Conservation (phyloP, 2,329 filamentous ascomycete genomes). For the Sporothrix protearum region DNA sequence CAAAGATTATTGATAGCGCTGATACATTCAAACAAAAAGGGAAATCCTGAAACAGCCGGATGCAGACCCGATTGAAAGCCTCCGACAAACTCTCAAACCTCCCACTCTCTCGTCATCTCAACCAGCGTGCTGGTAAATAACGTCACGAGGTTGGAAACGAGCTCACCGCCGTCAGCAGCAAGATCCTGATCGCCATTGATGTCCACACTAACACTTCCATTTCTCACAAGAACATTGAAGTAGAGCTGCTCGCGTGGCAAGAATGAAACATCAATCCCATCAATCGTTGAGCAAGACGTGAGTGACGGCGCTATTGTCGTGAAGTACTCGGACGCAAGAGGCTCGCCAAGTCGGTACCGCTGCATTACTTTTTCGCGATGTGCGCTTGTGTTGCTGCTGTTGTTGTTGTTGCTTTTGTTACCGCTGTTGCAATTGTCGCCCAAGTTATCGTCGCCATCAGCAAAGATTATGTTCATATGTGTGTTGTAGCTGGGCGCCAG, state of each 20-base stretch:
- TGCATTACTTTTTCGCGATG: conserved; percentile 10
- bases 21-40: no score
- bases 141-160: not conserved
- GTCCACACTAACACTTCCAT: conserved; percentile 21
- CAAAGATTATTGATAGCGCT: no score
- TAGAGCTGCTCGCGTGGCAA: conserved; percentile 23
- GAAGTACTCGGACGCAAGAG: conserved; percentile 27
- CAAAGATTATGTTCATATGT: conserved; percentile 26
- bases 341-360: conserved; percentile 25
- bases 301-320: conserved; percentile 19
- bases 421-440: no score
- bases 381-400: no score
- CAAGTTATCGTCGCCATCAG: not conserved
- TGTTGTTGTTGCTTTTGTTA: no score
- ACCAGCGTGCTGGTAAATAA: not conserved
- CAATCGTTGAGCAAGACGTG: not conserved
- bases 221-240: conserved; percentile 26
- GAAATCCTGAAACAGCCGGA: no score
- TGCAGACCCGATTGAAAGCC: no score
- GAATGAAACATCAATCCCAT: conserved; percentile 19
- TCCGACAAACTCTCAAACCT: no score
- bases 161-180: not conserved
- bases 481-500: conserved; percentile 26
- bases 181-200: conserved; percentile 26
- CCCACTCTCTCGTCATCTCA: not conserved